Percentiles rank a stretch among this genome's conserved stretches.
These are phyloP conservation scores for Fusarium sp. DNA, from an alignment of 2,329 filamentous ascomycete genomes.

Conservation along the genomic window DNA sequence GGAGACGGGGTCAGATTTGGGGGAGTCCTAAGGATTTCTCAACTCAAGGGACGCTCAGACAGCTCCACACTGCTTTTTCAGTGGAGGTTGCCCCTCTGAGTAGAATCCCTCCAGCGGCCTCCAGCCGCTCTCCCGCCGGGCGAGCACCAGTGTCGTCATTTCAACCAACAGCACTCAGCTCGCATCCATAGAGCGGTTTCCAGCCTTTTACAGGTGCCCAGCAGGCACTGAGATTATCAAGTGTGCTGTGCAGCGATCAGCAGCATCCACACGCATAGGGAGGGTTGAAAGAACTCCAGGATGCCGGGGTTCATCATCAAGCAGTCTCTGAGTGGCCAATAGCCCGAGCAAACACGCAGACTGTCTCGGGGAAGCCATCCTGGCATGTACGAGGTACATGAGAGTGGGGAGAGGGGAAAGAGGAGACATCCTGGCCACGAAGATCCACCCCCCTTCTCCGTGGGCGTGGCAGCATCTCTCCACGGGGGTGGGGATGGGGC, in stretches of 20 bases:
- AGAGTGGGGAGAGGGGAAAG: constrained; percentile 15
- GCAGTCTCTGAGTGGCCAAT: constrained; percentile 4
- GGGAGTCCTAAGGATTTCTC: background rate
- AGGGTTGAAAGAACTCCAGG: constrained; percentile 20
- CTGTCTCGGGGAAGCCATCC: constrained; percentile 32
- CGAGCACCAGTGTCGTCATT: constrained; percentile 3
- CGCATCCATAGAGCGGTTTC: background rate
- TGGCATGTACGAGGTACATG: constrained; percentile 25
- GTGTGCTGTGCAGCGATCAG: constrained; percentile 11
- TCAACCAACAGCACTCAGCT: background rate
- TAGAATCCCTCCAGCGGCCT: constrained; percentile 19
- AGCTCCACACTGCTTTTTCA: constrained; percentile 40
- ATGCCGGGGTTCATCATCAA: constrained; percentile 23
- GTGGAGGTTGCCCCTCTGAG: constrained; percentile 29
- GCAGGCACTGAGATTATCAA: background rate
- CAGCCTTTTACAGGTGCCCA: background rate
- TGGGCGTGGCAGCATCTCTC: constrained; percentile 14
- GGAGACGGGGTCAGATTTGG: constrained; percentile 8
- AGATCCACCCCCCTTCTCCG: constrained; percentile 12
- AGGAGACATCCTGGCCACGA: constrained; percentile 17
- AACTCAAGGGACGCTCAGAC: constrained; percentile 8
- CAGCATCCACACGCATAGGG: constrained; percentile 9
- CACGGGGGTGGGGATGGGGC: constrained; percentile 25
- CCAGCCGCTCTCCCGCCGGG: background rate
- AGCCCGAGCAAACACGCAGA: background rate